phyloP scores from a whole-genome alignment of 2,329 filamentous ascomycete species.

The Leptographium radiaticola region DNA sequence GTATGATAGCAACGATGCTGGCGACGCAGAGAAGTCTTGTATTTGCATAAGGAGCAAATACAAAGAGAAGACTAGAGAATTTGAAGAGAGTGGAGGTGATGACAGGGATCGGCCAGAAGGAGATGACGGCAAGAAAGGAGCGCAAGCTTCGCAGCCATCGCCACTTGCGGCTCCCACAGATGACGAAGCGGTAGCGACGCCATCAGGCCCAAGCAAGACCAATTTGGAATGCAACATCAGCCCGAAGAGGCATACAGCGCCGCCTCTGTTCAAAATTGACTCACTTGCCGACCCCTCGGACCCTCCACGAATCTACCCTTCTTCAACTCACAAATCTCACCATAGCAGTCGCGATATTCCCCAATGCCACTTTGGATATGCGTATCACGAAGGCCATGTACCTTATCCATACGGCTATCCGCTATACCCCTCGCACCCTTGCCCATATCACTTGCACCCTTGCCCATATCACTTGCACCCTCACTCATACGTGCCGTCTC shows the following conservation, averaged over 20 bases:
- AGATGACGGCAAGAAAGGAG: not conserved
- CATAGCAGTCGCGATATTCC: not conserved
- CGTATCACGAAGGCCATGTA: too few species aligned
- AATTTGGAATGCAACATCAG: not conserved
- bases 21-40: not conserved
- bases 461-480: not conserved
- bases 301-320: too few species aligned
- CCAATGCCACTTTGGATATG: not conserved
- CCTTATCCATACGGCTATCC: not conserved
- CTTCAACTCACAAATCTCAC: not conserved
- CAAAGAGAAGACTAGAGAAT: not conserved
- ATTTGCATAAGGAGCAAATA: not conserved
- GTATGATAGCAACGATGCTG: not conserved
- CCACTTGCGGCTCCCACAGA: not conserved
- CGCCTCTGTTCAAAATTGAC: not conserved
- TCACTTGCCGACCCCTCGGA: not conserved
- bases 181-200: not conserved
- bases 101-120: not conserved
- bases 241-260: not conserved
- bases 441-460: not conserved
- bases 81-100: not conserved
- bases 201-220: not conserved
- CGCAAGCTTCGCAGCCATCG: not conserved
- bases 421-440: not conserved
- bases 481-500: not conserved